A percentile compares a stretch with the other conserved stretches of the same genome.
These are phyloP conservation scores for Lycium ferocissimum DNA, from an alignment of 257 asterid genomes.

Conservation along the genomic window DNA sequence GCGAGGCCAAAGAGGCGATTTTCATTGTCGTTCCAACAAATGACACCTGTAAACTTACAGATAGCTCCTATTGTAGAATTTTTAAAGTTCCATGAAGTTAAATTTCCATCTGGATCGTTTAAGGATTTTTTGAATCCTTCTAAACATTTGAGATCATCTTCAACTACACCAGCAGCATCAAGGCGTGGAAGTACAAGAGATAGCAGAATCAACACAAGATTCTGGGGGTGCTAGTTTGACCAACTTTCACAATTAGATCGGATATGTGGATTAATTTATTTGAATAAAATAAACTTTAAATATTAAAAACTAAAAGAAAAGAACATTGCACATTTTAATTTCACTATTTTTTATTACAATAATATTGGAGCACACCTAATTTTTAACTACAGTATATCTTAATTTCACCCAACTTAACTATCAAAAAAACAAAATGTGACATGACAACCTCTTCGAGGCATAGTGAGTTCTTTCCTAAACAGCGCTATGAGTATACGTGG, in stretches of 20 bases:
- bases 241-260: too few species aligned
- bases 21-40: slow-evolving; percentile 83
- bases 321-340: not conserved
- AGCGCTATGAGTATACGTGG: too few species aligned
- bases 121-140: slow-evolving; percentile 61
- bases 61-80: slow-evolving; percentile 61
- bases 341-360: not conserved
- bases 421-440: not conserved
- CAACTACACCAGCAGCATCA: slow-evolving; percentile 34
- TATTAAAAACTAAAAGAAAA: too few species aligned
- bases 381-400: not conserved
- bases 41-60: slow-evolving; percentile 67
- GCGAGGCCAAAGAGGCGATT: slow-evolving; percentile 58
- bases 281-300: too few species aligned
- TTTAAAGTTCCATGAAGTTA: slow-evolving; percentile 62
- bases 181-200: not conserved
- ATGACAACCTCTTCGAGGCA: not conserved
- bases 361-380: not conserved
- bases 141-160: slow-evolving; percentile 78
- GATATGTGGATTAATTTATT: too few species aligned
- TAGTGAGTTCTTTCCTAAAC: too few species aligned
- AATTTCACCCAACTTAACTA: not conserved
- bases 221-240: too few species aligned
- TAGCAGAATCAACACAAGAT: not conserved
- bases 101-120: slow-evolving; percentile 51